Percentiles rank a stretch among this genome's conserved stretches.
These are phyloP conservation scores for Scutellaria galericulata DNA, from an alignment of 257 asterid genomes.

Conservation along the genomic window DNA sequence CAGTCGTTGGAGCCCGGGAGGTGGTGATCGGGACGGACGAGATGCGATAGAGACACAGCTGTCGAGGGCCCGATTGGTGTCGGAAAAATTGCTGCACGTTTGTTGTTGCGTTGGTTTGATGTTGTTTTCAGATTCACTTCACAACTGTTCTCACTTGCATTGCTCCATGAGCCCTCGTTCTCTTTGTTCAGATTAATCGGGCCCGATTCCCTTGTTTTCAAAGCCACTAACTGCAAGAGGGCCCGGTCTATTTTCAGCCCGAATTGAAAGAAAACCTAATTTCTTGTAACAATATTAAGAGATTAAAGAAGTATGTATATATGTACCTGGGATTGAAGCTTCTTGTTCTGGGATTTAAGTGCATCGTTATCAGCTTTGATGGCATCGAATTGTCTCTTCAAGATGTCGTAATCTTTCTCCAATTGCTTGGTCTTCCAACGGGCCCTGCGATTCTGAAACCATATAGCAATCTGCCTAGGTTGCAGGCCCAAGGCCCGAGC, in stretches of 20 bases:
- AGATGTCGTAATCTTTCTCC: slow-evolving; percentile 77
- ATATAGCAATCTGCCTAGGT: slow-evolving; percentile 82
- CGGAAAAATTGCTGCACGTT: slow-evolving; percentile 40
- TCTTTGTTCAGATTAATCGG: slow-evolving; percentile 62
- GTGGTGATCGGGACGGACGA: slow-evolving; percentile 51
- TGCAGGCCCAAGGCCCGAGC: slow-evolving; percentile 80
- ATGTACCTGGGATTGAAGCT: slow-evolving; percentile 69
- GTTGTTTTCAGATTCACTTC: slow-evolving; percentile 59
- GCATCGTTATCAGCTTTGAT: slow-evolving; percentile 71
- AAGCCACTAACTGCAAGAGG: slow-evolving; percentile 54
- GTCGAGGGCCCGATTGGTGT: slow-evolving; percentile 27
- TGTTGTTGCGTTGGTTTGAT: slow-evolving; percentile 42
- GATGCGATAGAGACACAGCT: slow-evolving; percentile 40
- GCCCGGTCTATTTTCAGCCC: neutral
- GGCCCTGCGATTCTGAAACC: slow-evolving; percentile 94
- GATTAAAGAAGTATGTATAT: slow-evolving; percentile 31
- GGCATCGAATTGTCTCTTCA: slow-evolving; percentile 68
- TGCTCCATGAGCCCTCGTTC: slow-evolving; percentile 80
- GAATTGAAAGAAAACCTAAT: neutral
- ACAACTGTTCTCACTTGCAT: slow-evolving; percentile 67
- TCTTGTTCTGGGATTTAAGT: slow-evolving; percentile 72
- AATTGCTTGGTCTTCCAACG: slow-evolving; percentile 86
- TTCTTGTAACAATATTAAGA: neutral
- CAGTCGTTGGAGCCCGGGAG: slow-evolving; percentile 50
- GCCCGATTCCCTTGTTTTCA: slow-evolving; percentile 49